These are phyloP conservation scores for Seminavis robusta DNA, from an alignment of 108 stramenopile genomes.

Conservation along the genomic window DNA sequence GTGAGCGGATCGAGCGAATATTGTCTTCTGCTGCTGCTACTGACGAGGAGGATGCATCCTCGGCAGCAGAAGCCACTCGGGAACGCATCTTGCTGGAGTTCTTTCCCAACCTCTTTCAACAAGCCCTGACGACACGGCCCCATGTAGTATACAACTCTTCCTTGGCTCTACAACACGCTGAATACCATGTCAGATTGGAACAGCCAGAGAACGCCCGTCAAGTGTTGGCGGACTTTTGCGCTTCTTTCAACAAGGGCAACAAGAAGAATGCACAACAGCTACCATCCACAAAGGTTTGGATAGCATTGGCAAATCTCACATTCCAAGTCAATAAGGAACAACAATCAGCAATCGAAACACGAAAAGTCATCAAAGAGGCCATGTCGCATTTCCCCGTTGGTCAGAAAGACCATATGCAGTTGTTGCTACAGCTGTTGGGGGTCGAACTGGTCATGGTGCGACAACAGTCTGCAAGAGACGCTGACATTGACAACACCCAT, in stretches of 20 bases:
- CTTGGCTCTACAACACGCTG: not conserved
- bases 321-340: not conserved
- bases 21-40: too few relatives aligned
- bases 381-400: constrained; percentile 46
- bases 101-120: not conserved
- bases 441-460: constrained; percentile 21
- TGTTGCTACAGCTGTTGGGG: constrained; percentile 57
- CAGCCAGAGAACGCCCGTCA: too few relatives aligned
- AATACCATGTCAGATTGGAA: too few relatives aligned
- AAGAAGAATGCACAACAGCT: constrained; percentile 28
- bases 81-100: constrained; percentile 11
- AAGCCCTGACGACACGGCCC: constrained; percentile 13
- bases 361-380: constrained; percentile 42
- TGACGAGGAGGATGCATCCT: too few relatives aligned
- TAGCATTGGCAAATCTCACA: constrained; percentile 51
- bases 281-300: constrained; percentile 33
- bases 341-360: constrained; percentile 11
- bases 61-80: constrained; percentile 4
- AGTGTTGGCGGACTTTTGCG: too few relatives aligned
- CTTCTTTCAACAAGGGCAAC: constrained; percentile 4
- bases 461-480: constrained; percentile 1
- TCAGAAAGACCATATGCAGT: constrained; percentile 29
- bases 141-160: not conserved
- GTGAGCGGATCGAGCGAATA: not conserved
- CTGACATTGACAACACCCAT: constrained; percentile 7